Evolutionary conservation across 1,284 basidiomycete species (phyloP).

Genomic region (Ceratobasidium sp.): DNA sequence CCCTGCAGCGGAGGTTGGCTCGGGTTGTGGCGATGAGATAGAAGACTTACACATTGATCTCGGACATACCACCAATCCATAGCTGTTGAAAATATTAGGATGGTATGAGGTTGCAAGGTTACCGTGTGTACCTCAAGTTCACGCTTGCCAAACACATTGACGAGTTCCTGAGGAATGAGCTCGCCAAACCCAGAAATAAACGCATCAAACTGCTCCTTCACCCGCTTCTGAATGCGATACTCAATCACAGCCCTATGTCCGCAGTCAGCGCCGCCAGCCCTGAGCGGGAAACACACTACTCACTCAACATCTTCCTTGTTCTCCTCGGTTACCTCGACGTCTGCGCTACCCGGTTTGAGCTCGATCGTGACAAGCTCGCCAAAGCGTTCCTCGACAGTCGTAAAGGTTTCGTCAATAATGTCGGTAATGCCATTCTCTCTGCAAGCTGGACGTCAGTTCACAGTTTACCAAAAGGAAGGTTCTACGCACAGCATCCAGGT

Average conservation of each 20-base stretch:
- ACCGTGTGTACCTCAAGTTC: conserved; percentile 79
- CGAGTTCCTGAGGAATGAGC: conserved; percentile 93
- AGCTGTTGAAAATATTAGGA: conserved; percentile 62
- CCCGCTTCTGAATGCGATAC: conserved; percentile 93
- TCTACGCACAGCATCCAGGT: conserved; percentile 94
- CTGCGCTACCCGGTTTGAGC: conserved; percentile 87
- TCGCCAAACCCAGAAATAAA: conserved; percentile 97
- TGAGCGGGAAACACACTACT: conserved; percentile 47
- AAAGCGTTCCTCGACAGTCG: conserved; percentile 95
- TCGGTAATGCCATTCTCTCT: conserved; percentile 95
- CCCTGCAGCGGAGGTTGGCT: conserved; percentile 61
- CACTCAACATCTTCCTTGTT: conserved; percentile 99
- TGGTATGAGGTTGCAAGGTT: conserved; percentile 32
- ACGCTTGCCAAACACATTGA: conserved; percentile 98
- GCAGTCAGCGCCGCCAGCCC: conserved; percentile 37
- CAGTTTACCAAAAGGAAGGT: not conserved
- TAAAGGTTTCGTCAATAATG: conserved; percentile 93
- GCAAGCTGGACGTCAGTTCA: conserved; percentile 11
- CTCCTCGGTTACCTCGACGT: conserved; percentile 91
- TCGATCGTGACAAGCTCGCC: conserved; percentile 96
- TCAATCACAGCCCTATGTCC: conserved; percentile 78
- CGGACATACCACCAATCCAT: conserved; percentile 98
- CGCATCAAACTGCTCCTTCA: conserved; percentile 95
- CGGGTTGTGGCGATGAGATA: not conserved
- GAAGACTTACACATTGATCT: conserved; percentile 88